Base-by-base conservation (phyloP, 345 rosid genomes). In the Eucalyptus pauciflora region DNA sequence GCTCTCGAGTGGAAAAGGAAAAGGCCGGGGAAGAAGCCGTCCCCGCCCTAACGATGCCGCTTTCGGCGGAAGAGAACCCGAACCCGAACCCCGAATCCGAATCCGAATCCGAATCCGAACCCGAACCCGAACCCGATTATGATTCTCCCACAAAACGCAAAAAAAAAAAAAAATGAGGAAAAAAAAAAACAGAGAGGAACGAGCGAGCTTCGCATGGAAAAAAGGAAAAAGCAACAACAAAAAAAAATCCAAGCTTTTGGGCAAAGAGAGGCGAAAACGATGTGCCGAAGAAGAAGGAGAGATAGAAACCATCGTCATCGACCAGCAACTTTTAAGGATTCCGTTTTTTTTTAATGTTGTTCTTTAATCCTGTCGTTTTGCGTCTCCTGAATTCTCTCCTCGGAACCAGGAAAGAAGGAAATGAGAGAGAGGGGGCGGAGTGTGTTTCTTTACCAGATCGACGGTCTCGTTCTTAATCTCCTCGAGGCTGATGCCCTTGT, bases 391-490 rank as follows among this genome's bases (percentile, higher is more conserved):
- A 76, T 76, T 76, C 48, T 76, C 83, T 41, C 83, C 83, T 20
- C 83, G 48, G 15, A 41, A 41, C 85, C 48, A 76, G 85, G 48
- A 41, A 37, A 3, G 29, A 22, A 56, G 20, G 20, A 45, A 79
- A 52, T 10, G 58, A 52, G 7, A 87, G 45, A 91, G 33, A 33
- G 24, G 46, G 58, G 3, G 13, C 4, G n/a, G 56, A 3, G 86
- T 56, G 62, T 22, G 13, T 25, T 17, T 29, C 31, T 17, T 62
- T 92, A 94, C 98, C 96, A 96, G 94, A 94, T 96, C 97, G 89
- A 96, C 97, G 60, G 96, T 89, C 94, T 96, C 98, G 86, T 94
- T 93, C 87, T 95, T 96, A 10, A 96, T 94, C 88, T 94, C 95
- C 69, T 94, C 96, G 56, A 96, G 96, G 87, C 93, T 92, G 93